phyloP scores from a whole-genome alignment of 2,329 filamentous ascomycete species.

The Curvularia lunata region DNA sequence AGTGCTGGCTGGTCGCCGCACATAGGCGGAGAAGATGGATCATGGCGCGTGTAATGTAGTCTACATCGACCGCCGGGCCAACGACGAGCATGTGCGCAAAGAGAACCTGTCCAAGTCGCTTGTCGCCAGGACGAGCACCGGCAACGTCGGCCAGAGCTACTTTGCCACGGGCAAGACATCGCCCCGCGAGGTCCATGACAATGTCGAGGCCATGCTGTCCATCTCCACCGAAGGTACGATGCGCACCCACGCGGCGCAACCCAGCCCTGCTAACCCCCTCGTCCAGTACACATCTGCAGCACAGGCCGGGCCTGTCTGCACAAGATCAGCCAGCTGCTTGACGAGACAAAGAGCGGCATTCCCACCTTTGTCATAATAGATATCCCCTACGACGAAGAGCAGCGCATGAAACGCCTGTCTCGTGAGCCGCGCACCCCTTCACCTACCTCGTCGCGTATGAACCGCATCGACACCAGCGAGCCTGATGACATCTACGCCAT shows the following conservation, averaged over 20 bases:
- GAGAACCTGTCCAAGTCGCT: conserved; percentile 46
- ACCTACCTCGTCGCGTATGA: conserved; percentile 45
- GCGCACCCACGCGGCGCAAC: not conserved
- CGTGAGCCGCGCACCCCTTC: conserved; percentile 52
- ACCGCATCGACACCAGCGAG: conserved; percentile 42
- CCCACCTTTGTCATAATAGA: conserved; percentile 53
- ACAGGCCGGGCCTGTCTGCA: conserved; percentile 49
- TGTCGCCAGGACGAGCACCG: conserved; percentile 41
- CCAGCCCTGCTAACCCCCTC: conserved; percentile 15
- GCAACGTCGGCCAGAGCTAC: conserved; percentile 45
- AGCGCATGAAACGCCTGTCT: conserved; percentile 49
- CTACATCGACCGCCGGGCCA: conserved; percentile 53
- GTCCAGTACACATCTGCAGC: conserved; percentile 50
- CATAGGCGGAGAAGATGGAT: conserved; percentile 49
- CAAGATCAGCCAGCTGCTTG: conserved; percentile 46
- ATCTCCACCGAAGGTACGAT: conserved; percentile 52
- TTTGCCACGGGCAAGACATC: conserved; percentile 42
- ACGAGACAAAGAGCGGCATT: conserved; percentile 39
- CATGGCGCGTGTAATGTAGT: conserved; percentile 55
- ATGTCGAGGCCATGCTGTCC: conserved; percentile 50
- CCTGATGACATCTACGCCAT: conserved; percentile 53
- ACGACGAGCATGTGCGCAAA: conserved; percentile 49
- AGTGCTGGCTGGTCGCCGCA: conserved; percentile 41
- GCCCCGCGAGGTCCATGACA: conserved; percentile 46
- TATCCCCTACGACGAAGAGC: conserved; percentile 53